phyloP scores from a whole-genome alignment of 2,329 filamentous ascomycete genomes.

The Calonectria multiphialidica region DNA sequence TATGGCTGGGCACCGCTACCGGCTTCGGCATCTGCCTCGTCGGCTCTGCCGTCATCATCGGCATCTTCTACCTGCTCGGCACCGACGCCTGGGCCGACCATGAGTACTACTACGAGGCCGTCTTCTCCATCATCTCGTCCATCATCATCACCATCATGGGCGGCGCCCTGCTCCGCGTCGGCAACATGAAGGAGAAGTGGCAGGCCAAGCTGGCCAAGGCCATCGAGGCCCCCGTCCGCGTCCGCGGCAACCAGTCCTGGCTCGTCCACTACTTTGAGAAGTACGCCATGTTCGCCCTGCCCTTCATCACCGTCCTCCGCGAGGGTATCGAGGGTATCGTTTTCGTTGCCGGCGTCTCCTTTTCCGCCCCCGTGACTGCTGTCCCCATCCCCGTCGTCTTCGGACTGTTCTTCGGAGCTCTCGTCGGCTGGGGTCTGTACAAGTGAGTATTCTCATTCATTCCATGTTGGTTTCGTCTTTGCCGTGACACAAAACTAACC shows the following conservation, averaged over 20 bases:
- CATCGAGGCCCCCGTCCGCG: slow-evolving; percentile 64
- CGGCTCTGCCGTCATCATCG: slow-evolving; percentile 77
- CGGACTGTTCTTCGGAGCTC: slow-evolving; percentile 74
- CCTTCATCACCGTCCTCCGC: slow-evolving; percentile 86
- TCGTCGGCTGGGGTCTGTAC: slow-evolving; percentile 82
- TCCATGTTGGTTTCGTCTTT: neutral
- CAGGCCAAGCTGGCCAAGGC: slow-evolving; percentile 81
- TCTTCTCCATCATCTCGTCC: slow-evolving; percentile 81
- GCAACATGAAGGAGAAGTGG: slow-evolving; percentile 90
- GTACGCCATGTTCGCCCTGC: slow-evolving; percentile 88
- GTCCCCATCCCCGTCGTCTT: slow-evolving; percentile 83
- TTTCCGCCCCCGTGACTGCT: slow-evolving; percentile 79
- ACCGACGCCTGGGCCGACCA: slow-evolving; percentile 75
- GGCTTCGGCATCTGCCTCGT: slow-evolving; percentile 68
- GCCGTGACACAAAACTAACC: slow-evolving; percentile 4
- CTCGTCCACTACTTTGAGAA: slow-evolving; percentile 78
- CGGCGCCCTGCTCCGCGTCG: slow-evolving; percentile 82
- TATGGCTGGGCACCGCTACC: slow-evolving; percentile 66
- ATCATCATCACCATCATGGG: slow-evolving; percentile 88
- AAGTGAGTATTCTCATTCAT: slow-evolving; percentile 61
- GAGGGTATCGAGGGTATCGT: slow-evolving; percentile 90
- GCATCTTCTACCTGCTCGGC: slow-evolving; percentile 77
- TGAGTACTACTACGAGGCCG: slow-evolving; percentile 86
- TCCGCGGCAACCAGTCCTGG: slow-evolving; percentile 57
- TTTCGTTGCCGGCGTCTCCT: slow-evolving; percentile 88